Percentiles rank a stretch among this genome's conserved stretches.
Conservation (phyloP, 768 basidiomycete species). For the Rhodocollybia butyracea region DNA sequence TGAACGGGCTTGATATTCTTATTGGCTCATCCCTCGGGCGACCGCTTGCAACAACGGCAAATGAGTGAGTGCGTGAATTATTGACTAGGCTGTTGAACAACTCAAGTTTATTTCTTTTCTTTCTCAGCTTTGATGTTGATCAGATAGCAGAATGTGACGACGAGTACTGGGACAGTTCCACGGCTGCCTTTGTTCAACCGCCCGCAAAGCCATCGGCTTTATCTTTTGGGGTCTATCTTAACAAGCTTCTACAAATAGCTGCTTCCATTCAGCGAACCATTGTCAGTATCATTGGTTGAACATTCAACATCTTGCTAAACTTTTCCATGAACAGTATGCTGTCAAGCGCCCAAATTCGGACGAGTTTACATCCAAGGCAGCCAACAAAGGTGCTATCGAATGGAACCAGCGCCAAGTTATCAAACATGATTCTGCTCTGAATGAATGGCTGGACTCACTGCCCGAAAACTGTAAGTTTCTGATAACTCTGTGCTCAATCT, state of each 20-base stretch:
- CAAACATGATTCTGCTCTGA: constrained; percentile 38
- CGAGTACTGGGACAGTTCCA: constrained; percentile 26
- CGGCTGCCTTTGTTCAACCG: constrained; percentile 13
- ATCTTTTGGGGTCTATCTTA: constrained; percentile 1
- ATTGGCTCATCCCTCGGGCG: constrained; percentile 37
- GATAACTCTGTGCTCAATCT: neutral
- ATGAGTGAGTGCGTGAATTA: constrained; percentile 25
- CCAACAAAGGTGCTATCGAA: neutral
- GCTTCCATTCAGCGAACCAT: neutral
- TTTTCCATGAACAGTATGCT: neutral
- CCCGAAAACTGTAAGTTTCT: constrained; percentile 38
- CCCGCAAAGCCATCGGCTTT: constrained; percentile 7
- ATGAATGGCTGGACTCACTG: constrained; percentile 54
- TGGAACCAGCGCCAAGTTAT: constrained; percentile 3
- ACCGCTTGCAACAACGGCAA: constrained; percentile 42
- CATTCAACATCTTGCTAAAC: too few species aligned
- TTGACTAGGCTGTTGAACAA: neutral
- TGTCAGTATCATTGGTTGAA: neutral
- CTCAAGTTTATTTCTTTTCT: neutral
- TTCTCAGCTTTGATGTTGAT: constrained; percentile 36
- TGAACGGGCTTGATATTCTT: constrained; percentile 5
- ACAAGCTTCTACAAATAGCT: neutral
- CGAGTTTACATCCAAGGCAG: neutral
- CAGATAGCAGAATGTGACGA: constrained; percentile 54
- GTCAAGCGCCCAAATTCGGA: neutral